A percentile compares a stretch with the other conserved stretches of the same genome.
These are phyloP conservation scores for Lophiostoma macrostomum DNA, from an alignment of 495 filamentous ascomycete genomes.

Conservation along the genomic window DNA sequence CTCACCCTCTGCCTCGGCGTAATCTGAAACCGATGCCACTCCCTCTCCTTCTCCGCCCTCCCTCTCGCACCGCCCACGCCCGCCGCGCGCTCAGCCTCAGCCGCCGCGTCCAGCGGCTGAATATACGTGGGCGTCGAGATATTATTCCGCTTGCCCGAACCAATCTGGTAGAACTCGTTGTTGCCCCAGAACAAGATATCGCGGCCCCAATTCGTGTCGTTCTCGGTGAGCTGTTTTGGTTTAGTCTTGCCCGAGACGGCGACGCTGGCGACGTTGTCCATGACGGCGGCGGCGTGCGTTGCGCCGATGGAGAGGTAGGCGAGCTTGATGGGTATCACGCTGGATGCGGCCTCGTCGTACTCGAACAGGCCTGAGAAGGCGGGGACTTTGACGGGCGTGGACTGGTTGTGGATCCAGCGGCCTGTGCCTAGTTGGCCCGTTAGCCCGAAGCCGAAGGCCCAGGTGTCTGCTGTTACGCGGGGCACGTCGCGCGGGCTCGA, in stretches of 20 bases:
- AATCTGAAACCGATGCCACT: constrained; percentile 75
- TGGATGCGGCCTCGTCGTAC: constrained; percentile 70
- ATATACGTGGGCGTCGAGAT: constrained; percentile 70
- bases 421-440: constrained; percentile 79
- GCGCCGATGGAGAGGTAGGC: constrained; percentile 67
- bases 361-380: constrained; percentile 76
- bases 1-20: constrained; percentile 71
- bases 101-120: constrained; percentile 59
- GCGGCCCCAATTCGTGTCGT: constrained; percentile 75
- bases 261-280: constrained; percentile 73
- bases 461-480: constrained; percentile 68
- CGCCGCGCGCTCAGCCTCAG: constrained; percentile 44
- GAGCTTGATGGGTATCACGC: constrained; percentile 72
- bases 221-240: constrained; percentile 40
- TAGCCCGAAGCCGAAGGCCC: constrained; percentile 82
- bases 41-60: constrained; percentile 47
- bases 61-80: background rate
- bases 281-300: constrained; percentile 73
- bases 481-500: constrained; percentile 44
- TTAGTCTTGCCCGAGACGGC: constrained; percentile 44
- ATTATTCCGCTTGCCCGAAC: constrained; percentile 86
- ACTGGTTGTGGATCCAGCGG: constrained; percentile 85
- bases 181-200: constrained; percentile 92
- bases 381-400: constrained; percentile 76
- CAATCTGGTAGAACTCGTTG: constrained; percentile 90